Percentiles rank a stretch among this genome's conserved stretches.
Evolutionary conservation across 495 filamentous ascomycete species (phyloP).

Genomic region (Penicillium steckii): DNA sequence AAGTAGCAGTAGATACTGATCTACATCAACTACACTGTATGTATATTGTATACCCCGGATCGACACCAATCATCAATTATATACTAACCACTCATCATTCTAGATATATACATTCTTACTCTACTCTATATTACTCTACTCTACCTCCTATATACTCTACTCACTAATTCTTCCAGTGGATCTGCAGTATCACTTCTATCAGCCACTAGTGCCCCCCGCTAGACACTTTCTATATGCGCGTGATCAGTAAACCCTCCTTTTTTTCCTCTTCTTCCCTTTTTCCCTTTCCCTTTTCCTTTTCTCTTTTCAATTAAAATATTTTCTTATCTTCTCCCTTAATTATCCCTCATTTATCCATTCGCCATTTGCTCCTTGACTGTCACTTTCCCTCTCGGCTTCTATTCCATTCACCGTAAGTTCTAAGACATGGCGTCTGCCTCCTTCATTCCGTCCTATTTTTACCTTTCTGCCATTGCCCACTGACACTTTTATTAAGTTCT

Average conservation of each 20-base stretch:
- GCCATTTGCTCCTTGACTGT: no score
- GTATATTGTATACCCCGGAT: neutral
- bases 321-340: slow-evolving; percentile 9
- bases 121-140: neutral
- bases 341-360: no score
- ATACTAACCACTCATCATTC: neutral
- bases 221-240: slow-evolving; percentile 8
- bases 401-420: no score
- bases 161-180: no score
- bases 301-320: slow-evolving; percentile 11
- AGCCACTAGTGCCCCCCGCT: neutral
- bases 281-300: slow-evolving; percentile 1
- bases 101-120: neutral
- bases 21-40: neutral
- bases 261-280: slow-evolving; percentile 8
- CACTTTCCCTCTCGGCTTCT: no score
- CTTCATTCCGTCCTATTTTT: slow-evolving; percentile 23
- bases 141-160: neutral
- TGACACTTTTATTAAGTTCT: neutral
- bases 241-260: slow-evolving; percentile 4
- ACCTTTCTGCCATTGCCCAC: neutral
- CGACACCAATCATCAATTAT: no score
- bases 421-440: slow-evolving; percentile 5
- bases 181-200: slow-evolving; percentile 4
- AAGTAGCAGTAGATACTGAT: no score